These are phyloP conservation scores for Colletotrichum lentis DNA, from an alignment of 2,329 filamentous ascomycete species.

Conservation along the genomic window DNA sequence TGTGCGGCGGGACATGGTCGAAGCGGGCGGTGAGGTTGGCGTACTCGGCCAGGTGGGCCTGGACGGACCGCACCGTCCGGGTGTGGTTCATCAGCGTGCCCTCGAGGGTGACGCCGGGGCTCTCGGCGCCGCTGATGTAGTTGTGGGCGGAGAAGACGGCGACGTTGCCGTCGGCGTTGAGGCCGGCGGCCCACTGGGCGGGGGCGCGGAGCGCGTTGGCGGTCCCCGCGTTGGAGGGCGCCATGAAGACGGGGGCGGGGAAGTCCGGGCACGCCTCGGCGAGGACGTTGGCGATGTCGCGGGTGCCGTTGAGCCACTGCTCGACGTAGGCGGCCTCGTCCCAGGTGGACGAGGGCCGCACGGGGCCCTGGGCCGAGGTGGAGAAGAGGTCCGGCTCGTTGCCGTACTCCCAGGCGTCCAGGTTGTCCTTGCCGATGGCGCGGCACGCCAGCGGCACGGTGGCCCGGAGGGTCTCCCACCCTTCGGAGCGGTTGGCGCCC, in stretches of 20 bases:
- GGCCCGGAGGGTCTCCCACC: slow-evolving; percentile 60
- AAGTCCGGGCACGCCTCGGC: slow-evolving; percentile 60
- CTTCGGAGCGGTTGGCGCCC: slow-evolving; percentile 59
- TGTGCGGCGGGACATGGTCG: slow-evolving; percentile 59
- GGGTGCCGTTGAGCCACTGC: slow-evolving; percentile 66
- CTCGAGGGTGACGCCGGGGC: slow-evolving; percentile 69
- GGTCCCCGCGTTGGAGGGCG: slow-evolving; percentile 65
- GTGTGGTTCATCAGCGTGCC: slow-evolving; percentile 71
- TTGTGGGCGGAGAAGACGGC: slow-evolving; percentile 67
- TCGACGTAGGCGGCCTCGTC: slow-evolving; percentile 63
- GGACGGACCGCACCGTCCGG: slow-evolving; percentile 58
- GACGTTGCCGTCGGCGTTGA: slow-evolving; percentile 59
- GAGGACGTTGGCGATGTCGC: slow-evolving; percentile 57
- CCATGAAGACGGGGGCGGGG: slow-evolving; percentile 57
- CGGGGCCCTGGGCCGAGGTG: slow-evolving; percentile 58
- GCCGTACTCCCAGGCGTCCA: slow-evolving; percentile 69
- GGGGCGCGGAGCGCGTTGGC: slow-evolving; percentile 60
- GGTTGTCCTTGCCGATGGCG: slow-evolving; percentile 58
- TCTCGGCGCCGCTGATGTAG: slow-evolving; percentile 68
- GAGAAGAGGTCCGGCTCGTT: slow-evolving; percentile 71
- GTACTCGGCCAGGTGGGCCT: slow-evolving; percentile 58
- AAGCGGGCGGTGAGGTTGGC: slow-evolving; percentile 52
- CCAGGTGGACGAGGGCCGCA: slow-evolving; percentile 59
- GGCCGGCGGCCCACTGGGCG: slow-evolving; percentile 60
- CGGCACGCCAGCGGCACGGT: slow-evolving; percentile 66